Base-by-base conservation (phyloP, 164 flowering plant species). In the Berberis vulgaris region DNA sequence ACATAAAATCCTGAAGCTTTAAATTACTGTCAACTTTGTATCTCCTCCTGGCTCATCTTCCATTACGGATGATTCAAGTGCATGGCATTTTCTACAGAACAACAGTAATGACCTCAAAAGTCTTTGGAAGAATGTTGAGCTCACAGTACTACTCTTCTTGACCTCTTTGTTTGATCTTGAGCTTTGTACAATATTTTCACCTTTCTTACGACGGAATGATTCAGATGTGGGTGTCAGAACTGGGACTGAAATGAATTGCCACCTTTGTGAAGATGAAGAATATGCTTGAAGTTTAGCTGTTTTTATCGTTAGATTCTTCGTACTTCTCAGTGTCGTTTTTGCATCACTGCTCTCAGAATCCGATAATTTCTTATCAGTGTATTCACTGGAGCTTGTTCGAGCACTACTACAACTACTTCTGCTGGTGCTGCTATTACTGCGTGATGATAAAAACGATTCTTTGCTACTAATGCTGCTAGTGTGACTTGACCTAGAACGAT, bases 381-480 rank as follows among this genome's bases (percentile, higher is more conserved):
- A 62, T 40, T 82, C 82, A 42, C 71, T 61, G 3, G 54, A 9
- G 77, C 91, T 85, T 6, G 84, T 82, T 61, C 86, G 77, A 3
- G 78, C 79, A 60, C 85, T 82, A 63, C 86, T 61, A 57, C 77
- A 73, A 67, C 89, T 82, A 70, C 84, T 82, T 64, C 84, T 76
- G 65, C 91, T 87, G 64, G 66, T 82, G 44, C 73, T 81, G 68
- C 90, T 86, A 57, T 78, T 84, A 68, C 89, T 82, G n/a, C 84
- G 73, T 5, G 86, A 83, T 1, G 84, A 82, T 74, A 72, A 45
- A 5, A 83, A 59, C 2, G 88, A 84, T 54, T 77, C 86, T 68
- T 71, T 80, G 74, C 86, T 82, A 69, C 83, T 66, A 9, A 69
- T 70, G 70, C 86, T 84, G 74, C 81, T 77, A 1, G 78, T 72